These are phyloP conservation scores for Furcasterigmium sp. DNA, from an alignment of 2,329 filamentous ascomycete species.

Conservation along the genomic window DNA sequence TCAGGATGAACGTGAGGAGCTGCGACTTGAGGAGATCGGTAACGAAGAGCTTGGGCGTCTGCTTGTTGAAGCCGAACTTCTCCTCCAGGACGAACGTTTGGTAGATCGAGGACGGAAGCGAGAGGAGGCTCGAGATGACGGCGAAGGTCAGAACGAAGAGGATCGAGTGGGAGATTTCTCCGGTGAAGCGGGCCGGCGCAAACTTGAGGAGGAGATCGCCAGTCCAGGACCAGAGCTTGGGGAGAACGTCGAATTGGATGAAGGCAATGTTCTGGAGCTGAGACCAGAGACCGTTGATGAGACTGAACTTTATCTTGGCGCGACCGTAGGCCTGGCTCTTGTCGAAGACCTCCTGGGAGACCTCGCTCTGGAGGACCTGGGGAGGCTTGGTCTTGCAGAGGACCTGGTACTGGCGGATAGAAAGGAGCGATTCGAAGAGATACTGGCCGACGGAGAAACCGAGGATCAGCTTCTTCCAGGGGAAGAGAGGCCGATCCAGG, in stretches of 20 bases:
- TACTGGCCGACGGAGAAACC: constrained; percentile 92
- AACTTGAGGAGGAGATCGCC: constrained; percentile 69
- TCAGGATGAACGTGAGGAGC: constrained; percentile 71
- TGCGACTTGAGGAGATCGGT: constrained; percentile 91
- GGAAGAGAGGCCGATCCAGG: constrained; percentile 88
- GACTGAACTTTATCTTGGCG: constrained; percentile 86
- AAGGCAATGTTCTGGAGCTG: constrained; percentile 86
- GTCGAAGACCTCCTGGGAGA: constrained; percentile 85
- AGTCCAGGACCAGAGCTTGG: constrained; percentile 81
- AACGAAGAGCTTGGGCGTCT: constrained; percentile 82
- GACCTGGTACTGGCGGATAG: constrained; percentile 83
- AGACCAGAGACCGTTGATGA: constrained; percentile 74
- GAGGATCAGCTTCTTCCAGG: constrained; percentile 95
- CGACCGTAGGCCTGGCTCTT: constrained; percentile 95
- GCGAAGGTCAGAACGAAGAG: constrained; percentile 87
- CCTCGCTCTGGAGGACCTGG: constrained; percentile 81
- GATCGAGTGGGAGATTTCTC: constrained; percentile 91
- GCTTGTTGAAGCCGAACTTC: constrained; percentile 98
- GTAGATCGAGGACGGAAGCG: constrained; percentile 80
- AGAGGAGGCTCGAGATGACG: constrained; percentile 72
- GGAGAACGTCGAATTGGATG: constrained; percentile 86
- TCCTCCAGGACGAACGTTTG: constrained; percentile 95
- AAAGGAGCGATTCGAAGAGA: constrained; percentile 83
- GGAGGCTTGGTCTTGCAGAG: constrained; percentile 76
- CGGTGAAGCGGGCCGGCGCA: constrained; percentile 72